Evolutionary conservation across 2,329 filamentous ascomycete genomes (phyloP), one percentile per base, ranked within the genome.

Genomic region (Fusarium lyarnte): DNA sequence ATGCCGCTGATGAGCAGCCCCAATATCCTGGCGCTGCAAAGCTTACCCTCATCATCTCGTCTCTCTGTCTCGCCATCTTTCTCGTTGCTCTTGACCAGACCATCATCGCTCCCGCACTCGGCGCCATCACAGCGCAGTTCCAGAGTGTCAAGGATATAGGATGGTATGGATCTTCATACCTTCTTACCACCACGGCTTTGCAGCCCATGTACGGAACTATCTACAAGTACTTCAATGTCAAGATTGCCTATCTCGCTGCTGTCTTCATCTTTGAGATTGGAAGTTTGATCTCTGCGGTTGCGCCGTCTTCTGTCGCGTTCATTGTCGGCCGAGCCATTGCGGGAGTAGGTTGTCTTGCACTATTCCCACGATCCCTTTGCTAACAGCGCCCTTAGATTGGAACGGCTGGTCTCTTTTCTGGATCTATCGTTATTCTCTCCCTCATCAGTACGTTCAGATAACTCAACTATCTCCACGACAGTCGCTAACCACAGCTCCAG

Each of bases 321-420:
- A 88, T 89, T 58, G 79, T 87, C 7, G 87, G 87, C 3, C 82
- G 87, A 21, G 86, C 87, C 25, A 76, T 89, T 52, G 84, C 86
- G 25, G 87, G 87, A 57, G 78, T 82, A 77, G 61, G 80, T 66
- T 31, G 12, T 2, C 41, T 42, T n/a, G 3, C 16, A 12, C 14
- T 3, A 2, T 23, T 13, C 8, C 16, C 17, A 12, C 13, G n/a
- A 12, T 13, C 21, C 35, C 5, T 53, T 53, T 25, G 11, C 73
- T 75, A 13, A 78, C 62, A 23, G 14, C 16, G 5, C 19, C 33
- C 10, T 7, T 60, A 82, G 81, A 80, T 88, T 61, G 87, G 87
- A 38, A 84, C 84, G 16, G 86, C 85, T 11, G 86, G 87, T 29
- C 76, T 88, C 57, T 85, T 87, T 59, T 85, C 85, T 3, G 86